These are phyloP conservation scores for Boletus vermiculosoides DNA, from an alignment of 768 basidiomycete species.

Conservation along the genomic window DNA sequence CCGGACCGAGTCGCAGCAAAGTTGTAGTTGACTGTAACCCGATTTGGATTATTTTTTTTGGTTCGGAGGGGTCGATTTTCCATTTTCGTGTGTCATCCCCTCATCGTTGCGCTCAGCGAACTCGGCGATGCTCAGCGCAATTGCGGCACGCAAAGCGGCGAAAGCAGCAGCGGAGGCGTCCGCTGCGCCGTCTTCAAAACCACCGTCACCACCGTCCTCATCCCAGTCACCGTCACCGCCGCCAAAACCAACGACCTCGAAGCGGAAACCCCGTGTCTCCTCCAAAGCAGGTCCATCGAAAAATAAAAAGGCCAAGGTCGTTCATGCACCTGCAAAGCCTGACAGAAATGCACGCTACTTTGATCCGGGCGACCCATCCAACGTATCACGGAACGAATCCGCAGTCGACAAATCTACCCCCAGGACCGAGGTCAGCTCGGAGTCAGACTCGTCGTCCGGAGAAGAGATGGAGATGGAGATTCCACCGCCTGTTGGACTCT, in stretches of 20 bases:
- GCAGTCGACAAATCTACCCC: conserved; percentile 34
- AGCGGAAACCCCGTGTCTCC: conserved; percentile 43
- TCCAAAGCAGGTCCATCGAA: conserved; percentile 19
- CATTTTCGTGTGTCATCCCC: not conserved
- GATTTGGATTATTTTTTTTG: not conserved
- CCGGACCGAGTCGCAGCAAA: not conserved
- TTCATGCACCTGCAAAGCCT: conserved; percentile 24
- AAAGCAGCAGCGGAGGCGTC: conserved; percentile 32
- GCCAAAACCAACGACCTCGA: conserved; percentile 30
- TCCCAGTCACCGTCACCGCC: conserved; percentile 11
- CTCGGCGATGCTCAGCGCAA: conserved; percentile 60
- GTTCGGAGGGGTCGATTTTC: conserved; percentile 1
- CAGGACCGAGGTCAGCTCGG: conserved; percentile 37
- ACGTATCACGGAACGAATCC: conserved; percentile 18
- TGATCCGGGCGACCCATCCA: conserved; percentile 32
- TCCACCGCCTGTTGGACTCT: conserved; percentile 10
- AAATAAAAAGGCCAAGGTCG: conserved; percentile 32
- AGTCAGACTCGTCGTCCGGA: conserved; percentile 22
- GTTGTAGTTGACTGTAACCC: too few relatives aligned
- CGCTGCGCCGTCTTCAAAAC: conserved; percentile 10
- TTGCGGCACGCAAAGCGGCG: conserved; percentile 69
- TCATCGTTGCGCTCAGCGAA: not conserved
- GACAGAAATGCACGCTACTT: conserved; percentile 34
- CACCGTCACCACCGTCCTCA: conserved; percentile 5
- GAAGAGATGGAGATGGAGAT: conserved; percentile 27